Evolutionary conservation across 2,329 filamentous ascomycete species (phyloP).

Genomic region (Aspergillus sp.): DNA sequence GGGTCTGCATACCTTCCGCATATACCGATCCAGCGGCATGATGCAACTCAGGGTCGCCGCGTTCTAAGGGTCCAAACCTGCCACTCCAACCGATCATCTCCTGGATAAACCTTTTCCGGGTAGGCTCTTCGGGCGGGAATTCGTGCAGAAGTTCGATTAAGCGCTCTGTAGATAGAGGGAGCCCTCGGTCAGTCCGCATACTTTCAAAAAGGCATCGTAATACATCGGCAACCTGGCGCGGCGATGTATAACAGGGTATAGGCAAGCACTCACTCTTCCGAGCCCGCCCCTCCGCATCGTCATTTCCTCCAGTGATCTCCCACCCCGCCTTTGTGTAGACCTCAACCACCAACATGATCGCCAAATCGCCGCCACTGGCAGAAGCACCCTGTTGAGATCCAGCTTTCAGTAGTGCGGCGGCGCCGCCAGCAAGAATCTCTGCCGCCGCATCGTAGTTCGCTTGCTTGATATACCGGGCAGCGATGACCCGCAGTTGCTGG

Average conservation of each 20-base stretch:
- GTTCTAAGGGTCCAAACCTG: conserved; percentile 81
- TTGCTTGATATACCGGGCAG: conserved; percentile 87
- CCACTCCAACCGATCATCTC: conserved; percentile 87
- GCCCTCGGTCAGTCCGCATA: neutral
- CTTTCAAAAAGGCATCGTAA: neutral
- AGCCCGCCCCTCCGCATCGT: conserved; percentile 65
- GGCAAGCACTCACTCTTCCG: conserved; percentile 49
- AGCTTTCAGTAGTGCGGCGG: conserved; percentile 70
- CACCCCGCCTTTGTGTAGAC: conserved; percentile 87
- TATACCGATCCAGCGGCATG: conserved; percentile 86
- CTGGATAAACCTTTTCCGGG: conserved; percentile 85
- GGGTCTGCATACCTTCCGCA: conserved; percentile 63
- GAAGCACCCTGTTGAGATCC: conserved; percentile 78
- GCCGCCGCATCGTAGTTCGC: conserved; percentile 81
- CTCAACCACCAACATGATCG: conserved; percentile 81
- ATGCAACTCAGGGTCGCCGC: conserved; percentile 91
- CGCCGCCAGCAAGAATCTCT: conserved; percentile 81
- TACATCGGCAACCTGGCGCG: neutral
- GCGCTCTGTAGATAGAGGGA: conserved; percentile 45
- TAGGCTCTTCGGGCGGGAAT: conserved; percentile 82
- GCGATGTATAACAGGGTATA: neutral
- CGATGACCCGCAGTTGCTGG: conserved; percentile 95
- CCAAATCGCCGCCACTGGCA: conserved; percentile 87
- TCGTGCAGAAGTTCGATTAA: conserved; percentile 76
- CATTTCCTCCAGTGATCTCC: conserved; percentile 56